Base-by-base conservation (phyloP, 202 grass and related monocot genomes). In the Setaria viridis region DNA sequence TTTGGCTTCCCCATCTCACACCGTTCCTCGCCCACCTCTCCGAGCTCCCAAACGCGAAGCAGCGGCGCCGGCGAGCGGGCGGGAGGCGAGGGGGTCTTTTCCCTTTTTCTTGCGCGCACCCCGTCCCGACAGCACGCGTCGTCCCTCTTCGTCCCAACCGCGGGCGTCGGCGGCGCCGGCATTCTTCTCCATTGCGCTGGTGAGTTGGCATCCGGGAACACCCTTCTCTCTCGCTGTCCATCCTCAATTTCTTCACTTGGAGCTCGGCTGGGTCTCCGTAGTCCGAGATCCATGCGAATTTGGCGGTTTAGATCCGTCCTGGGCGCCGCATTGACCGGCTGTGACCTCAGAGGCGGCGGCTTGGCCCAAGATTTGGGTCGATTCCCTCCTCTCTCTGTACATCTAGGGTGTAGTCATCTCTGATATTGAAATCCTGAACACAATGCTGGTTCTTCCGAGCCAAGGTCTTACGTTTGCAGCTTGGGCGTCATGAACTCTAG, bases 251-350 rank as follows among this genome's bases (percentile, higher is more conserved):
- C 45, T 75, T 70, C 21, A 2, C 42, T 17, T 12, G 15, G 16
- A 20, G n/a, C 33, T 70, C 4, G 1, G 12, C 3, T 29, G 20
- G 8, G 64, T 12, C 6, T 30, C 7, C 32, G 9, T 66, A 15
- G 4, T 12, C 25, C 37, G 85, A 82, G 83, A 86, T 89, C 88
- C 82, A 16, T 19, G 32, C 30, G 41, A 32, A 48, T 6, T 20
- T 48, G 9, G 45, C 29, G 7, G 29, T 10, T 20, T 32, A 83
- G 74, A 88, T 78, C 74, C 57, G 74, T 5, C 34, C 47, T 35
- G 17, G 11, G 1, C 25, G 17, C 87, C 30, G 76, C 82, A 81
- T 89, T 81, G 82, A 9, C 51, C 59, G 21, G 9, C 30, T 15
- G 39, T 21, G 17, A 42, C 74, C 13, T n/a, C 2, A 19, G 8